These are phyloP conservation scores for Usnea hakonensis DNA, from an alignment of 495 filamentous ascomycete genomes.

Conservation along the genomic window DNA sequence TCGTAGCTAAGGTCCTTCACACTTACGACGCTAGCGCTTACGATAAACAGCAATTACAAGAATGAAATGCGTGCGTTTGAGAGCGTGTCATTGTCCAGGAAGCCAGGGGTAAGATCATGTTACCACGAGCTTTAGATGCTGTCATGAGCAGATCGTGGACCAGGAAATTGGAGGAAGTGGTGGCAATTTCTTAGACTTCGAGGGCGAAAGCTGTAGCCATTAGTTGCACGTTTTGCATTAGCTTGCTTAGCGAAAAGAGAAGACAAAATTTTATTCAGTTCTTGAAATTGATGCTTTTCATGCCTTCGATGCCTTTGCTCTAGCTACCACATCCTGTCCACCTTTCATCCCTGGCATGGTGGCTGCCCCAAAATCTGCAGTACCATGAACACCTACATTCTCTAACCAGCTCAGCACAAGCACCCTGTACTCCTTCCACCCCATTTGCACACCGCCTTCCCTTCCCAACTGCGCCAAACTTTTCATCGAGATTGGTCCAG, in stretches of 20 bases:
- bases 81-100: slow-evolving; percentile 4
- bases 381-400: slow-evolving; percentile 53
- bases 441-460: slow-evolving; percentile 60
- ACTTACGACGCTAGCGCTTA: not conserved
- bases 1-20: not conserved
- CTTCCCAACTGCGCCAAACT: slow-evolving; percentile 54
- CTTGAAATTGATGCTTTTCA: not conserved
- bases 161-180: slow-evolving; percentile 6
- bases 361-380: slow-evolving; percentile 68
- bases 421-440: slow-evolving; percentile 67
- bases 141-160: slow-evolving; percentile 8
- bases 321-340: slow-evolving; percentile 2
- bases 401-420: slow-evolving; percentile 68
- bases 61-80: slow-evolving; percentile 4
- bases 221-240: slow-evolving; percentile 13
- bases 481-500: slow-evolving; percentile 68
- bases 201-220: slow-evolving; percentile 12
- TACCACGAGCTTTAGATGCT: slow-evolving; percentile 19
- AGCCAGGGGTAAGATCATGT: slow-evolving; percentile 10
- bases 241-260: slow-evolving; percentile 16
- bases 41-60: not conserved
- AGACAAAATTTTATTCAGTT: slow-evolving; percentile 11
- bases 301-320: not conserved
- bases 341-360: slow-evolving; percentile 58
- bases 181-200: slow-evolving; percentile 12